Conservation (phyloP, 148 eudicot genomes). For the Limonium bicolor region DNA sequence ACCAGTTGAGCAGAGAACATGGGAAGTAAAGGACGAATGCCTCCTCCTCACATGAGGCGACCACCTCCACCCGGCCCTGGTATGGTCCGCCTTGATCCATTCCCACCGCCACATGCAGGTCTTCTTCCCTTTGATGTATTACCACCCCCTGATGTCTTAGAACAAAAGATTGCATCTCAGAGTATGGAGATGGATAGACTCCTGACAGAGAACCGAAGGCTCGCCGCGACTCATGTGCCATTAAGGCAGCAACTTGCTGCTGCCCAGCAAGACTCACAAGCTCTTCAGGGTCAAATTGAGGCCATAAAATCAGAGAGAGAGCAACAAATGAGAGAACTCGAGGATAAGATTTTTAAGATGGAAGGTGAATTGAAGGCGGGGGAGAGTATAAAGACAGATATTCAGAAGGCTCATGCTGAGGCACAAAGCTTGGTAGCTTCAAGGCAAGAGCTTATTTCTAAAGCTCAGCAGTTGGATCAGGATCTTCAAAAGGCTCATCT, state of each 20-base stretch:
- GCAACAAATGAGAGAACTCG: constrained; percentile 47
- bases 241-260: constrained; percentile 84
- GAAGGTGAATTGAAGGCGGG: constrained; percentile 62
- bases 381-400: constrained; percentile 43
- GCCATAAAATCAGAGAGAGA: constrained; percentile 59
- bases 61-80: constrained; percentile 66
- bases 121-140: constrained; percentile 63
- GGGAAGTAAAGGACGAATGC: constrained; percentile 92
- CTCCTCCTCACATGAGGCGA: constrained; percentile 62
- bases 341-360: constrained; percentile 61
- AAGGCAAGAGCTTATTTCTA: constrained; percentile 68
- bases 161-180: constrained; percentile 76
- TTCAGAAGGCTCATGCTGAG: constrained; percentile 71
- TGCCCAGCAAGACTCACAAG: constrained; percentile 74
- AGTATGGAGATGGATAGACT: constrained; percentile 77
- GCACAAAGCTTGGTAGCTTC: constrained; percentile 65
- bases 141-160: constrained; percentile 80
- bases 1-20: no score
- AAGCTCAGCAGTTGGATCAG: constrained; percentile 42
- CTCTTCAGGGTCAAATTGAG: constrained; percentile 51
- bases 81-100: constrained; percentile 19
- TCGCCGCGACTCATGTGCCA: constrained; percentile 82
- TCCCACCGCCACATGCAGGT: constrained; percentile 50
- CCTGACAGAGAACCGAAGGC: constrained; percentile 74
- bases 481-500: constrained; percentile 66